These are phyloP conservation scores for Dentipellis fragilis DNA, from an alignment of 768 basidiomycete species.

Conservation along the genomic window DNA sequence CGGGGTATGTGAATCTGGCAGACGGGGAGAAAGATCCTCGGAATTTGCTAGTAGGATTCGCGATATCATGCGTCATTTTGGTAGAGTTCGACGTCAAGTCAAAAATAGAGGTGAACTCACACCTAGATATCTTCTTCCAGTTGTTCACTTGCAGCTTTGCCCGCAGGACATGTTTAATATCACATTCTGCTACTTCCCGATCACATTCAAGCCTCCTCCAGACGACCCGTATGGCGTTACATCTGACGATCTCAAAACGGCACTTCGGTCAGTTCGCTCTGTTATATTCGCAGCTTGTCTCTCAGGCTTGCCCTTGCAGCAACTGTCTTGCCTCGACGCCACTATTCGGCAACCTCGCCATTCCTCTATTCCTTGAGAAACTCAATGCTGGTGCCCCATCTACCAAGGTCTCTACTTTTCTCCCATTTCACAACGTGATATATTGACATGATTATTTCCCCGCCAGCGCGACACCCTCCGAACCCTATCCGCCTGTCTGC, in stretches of 20 bases:
- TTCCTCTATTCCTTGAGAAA: constrained; percentile 89
- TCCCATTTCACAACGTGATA: background rate
- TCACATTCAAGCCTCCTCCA: constrained; percentile 89
- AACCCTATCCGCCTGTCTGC: constrained; percentile 67
- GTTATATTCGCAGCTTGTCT: background rate
- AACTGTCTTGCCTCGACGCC: constrained; percentile 71
- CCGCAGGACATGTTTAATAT: constrained; percentile 83
- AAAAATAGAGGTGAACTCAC: constrained; percentile 59
- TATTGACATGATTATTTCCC: constrained; percentile 1
- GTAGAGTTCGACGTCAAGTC: constrained; percentile 78
- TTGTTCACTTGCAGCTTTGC: background rate
- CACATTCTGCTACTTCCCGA: constrained; percentile 97
- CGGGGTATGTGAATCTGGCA: constrained; percentile 67
- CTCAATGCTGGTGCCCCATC: constrained; percentile 69
- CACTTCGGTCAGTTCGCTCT: constrained; percentile 44
- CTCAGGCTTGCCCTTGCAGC: constrained; percentile 24
- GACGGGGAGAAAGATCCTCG: constrained; percentile 97
- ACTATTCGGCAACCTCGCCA: constrained; percentile 71
- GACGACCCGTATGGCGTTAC: constrained; percentile 92
- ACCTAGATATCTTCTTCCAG: background rate
- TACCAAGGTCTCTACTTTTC: constrained; percentile 55
- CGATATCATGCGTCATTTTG: constrained; percentile 75
- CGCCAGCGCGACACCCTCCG: constrained; percentile 78
- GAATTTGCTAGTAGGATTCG: constrained; percentile 84
- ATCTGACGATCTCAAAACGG: constrained; percentile 68